These are phyloP conservation scores for Nannizzia gypsea DNA, from an alignment of 2,329 filamentous ascomycete genomes.

Conservation along the genomic window DNA sequence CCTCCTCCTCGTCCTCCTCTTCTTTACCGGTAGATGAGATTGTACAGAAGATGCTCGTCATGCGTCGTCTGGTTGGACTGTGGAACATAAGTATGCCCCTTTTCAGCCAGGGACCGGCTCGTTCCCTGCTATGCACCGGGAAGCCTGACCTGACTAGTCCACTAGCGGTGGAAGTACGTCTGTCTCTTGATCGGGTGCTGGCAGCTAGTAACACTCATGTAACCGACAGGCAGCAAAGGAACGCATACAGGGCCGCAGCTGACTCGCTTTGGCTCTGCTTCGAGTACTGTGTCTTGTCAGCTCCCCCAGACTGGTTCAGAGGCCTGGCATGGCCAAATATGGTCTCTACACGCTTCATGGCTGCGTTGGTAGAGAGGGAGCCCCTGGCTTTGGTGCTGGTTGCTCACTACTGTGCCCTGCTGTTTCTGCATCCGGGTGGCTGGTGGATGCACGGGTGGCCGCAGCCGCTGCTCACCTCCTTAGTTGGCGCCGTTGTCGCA, in stretches of 20 bases:
- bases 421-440: constrained; percentile 47
- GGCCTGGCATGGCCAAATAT: constrained; percentile 50
- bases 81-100: constrained; percentile 6
- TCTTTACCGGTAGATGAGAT: constrained; percentile 1
- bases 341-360: constrained; percentile 52
- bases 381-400: constrained; percentile 52
- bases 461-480: constrained; percentile 47
- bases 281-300: constrained; percentile 12
- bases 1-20: too few species aligned
- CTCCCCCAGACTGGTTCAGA: constrained; percentile 10
- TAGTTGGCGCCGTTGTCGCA: constrained; percentile 5
- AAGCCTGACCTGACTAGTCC: background rate
- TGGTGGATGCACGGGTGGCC: constrained; percentile 59
- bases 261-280: constrained; percentile 13
- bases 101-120: background rate
- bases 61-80: constrained; percentile 6
- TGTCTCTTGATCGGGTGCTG: background rate
- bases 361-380: constrained; percentile 47
- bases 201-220: background rate
- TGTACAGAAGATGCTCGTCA: constrained; percentile 5
- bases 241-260: constrained; percentile 15
- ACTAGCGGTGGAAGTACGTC: background rate
- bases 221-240: constrained; percentile 10
- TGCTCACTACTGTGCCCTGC: constrained; percentile 53
- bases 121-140: background rate